phyloP scores from a whole-genome alignment of 1,284 basidiomycete species.

The Coniophora puteana region DNA sequence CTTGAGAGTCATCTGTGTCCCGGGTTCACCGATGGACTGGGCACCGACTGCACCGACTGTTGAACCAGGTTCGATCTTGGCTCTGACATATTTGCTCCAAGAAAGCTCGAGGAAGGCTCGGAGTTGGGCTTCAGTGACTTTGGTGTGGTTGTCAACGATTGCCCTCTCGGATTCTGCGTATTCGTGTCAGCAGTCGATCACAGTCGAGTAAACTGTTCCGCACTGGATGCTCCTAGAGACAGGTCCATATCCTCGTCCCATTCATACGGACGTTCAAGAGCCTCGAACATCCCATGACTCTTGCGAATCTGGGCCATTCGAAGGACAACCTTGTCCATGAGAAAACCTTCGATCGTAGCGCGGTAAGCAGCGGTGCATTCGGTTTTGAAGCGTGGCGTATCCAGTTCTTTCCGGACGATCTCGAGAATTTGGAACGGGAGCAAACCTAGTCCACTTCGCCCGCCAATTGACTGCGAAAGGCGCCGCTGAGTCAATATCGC shows the following conservation, averaged over 20 bases:
- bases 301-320: constrained; percentile 70
- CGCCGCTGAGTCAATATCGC: background rate
- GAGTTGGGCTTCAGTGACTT: constrained; percentile 85
- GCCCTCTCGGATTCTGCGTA: constrained; percentile 55
- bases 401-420: constrained; percentile 65
- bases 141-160: constrained; percentile 85
- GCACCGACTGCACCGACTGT: constrained; percentile 99
- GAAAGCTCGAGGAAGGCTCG: constrained; percentile 81
- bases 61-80: constrained; percentile 93
- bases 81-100: constrained; percentile 89
- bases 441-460: constrained; percentile 58
- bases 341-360: constrained; percentile 73
- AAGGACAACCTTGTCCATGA: constrained; percentile 66
- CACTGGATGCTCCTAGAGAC: constrained; percentile 71
- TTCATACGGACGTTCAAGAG: constrained; percentile 69
- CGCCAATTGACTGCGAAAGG: constrained; percentile 54
- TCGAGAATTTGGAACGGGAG: constrained; percentile 88
- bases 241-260: constrained; percentile 81
- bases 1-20: constrained; percentile 99
- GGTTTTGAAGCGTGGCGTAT: constrained; percentile 55
- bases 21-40: constrained; percentile 99
- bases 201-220: constrained; percentile 14
- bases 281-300: constrained; percentile 83
- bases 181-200: constrained; percentile 5
- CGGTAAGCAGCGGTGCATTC: constrained; percentile 80